These are phyloP conservation scores for Ceratocystis albifundus DNA, from an alignment of 2,329 filamentous ascomycete species.

Conservation along the genomic window DNA sequence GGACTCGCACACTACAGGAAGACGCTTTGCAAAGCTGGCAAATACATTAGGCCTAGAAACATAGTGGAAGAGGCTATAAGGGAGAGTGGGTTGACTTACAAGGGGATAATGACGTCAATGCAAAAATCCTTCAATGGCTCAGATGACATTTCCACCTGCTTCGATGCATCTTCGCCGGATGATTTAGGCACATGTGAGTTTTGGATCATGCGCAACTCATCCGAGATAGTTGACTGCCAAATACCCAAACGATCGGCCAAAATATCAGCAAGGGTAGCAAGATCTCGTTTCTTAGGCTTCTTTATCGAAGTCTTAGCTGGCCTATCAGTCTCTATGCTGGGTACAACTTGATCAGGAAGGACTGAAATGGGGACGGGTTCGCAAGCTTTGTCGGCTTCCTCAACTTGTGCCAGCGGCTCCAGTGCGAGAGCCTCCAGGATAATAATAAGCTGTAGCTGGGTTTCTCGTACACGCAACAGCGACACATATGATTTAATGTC, in stretches of 20 bases:
- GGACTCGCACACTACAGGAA: slow-evolving; percentile 58
- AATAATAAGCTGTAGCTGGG: slow-evolving; percentile 67
- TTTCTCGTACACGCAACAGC: slow-evolving; percentile 60
- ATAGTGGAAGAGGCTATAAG: neutral
- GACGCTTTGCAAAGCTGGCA: slow-evolving; percentile 57
- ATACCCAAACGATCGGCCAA: slow-evolving; percentile 70
- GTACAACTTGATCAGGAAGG: slow-evolving; percentile 8
- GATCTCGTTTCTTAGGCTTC: slow-evolving; percentile 52
- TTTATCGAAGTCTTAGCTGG: slow-evolving; percentile 34
- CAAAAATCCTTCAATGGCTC: slow-evolving; percentile 68
- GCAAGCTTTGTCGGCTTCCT: slow-evolving; percentile 33
- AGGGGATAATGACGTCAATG: slow-evolving; percentile 67
- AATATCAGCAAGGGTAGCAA: slow-evolving; percentile 56
- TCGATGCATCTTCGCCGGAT: slow-evolving; percentile 29
- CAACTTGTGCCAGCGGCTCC: slow-evolving; percentile 40
- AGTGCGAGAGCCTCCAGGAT: slow-evolving; percentile 66
- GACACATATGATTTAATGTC: slow-evolving; percentile 52
- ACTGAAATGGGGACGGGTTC: neutral
- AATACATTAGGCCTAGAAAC: slow-evolving; percentile 30
- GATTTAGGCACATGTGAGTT: slow-evolving; percentile 36
- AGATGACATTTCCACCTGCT: slow-evolving; percentile 34
- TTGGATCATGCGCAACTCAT: slow-evolving; percentile 42
- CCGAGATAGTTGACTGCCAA: slow-evolving; percentile 64
- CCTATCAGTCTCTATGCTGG: slow-evolving; percentile 29
- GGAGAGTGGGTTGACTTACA: slow-evolving; percentile 39